Conservation (phyloP, 2,329 filamentous ascomycete species). For the Amauroascus verrucosus region DNA sequence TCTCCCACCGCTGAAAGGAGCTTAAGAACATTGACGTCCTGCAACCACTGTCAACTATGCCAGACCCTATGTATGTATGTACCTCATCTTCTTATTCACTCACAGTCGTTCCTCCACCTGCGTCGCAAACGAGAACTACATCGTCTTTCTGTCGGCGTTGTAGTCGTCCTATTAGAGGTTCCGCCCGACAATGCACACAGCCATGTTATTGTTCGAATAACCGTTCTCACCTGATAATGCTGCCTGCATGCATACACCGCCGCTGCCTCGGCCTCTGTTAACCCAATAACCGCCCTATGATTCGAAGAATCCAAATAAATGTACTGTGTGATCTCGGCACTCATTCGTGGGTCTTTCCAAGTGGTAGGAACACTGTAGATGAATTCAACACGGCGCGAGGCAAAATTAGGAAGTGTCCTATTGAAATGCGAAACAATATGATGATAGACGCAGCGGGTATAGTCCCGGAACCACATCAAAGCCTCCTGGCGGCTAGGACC, state of each 20-base stretch:
- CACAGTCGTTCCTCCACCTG: slow-evolving; percentile 11
- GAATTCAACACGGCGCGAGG: slow-evolving; percentile 9
- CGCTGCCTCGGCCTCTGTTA: slow-evolving; percentile 12
- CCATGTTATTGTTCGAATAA: background rate
- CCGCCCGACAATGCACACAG: background rate
- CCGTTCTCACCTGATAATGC: slow-evolving; percentile 19
- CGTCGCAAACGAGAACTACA: slow-evolving; percentile 13
- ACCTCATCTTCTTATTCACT: background rate
- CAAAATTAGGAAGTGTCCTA: slow-evolving; percentile 15
- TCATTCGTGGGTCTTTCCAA: slow-evolving; percentile 12
- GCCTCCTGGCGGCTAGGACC: slow-evolving; percentile 1
- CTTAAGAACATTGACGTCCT: slow-evolving; percentile 16
- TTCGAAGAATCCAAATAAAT: slow-evolving; percentile 3
- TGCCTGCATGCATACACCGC: slow-evolving; percentile 23
- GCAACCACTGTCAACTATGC: background rate
- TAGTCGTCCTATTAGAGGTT: background rate
- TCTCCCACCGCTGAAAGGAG: slow-evolving; percentile 21
- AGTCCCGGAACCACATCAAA: slow-evolving; percentile 9
- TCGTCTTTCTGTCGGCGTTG: slow-evolving; percentile 3
- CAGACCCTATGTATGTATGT: background rate
- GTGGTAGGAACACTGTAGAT: slow-evolving; percentile 13
- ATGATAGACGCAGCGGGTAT: slow-evolving; percentile 27
- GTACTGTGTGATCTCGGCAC: slow-evolving; percentile 1
- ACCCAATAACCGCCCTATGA: slow-evolving; percentile 17
- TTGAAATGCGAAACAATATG: slow-evolving; percentile 16